These are phyloP conservation scores for Leccinum longicurvipes DNA, from an alignment of 768 basidiomycete species.

Conservation along the genomic window DNA sequence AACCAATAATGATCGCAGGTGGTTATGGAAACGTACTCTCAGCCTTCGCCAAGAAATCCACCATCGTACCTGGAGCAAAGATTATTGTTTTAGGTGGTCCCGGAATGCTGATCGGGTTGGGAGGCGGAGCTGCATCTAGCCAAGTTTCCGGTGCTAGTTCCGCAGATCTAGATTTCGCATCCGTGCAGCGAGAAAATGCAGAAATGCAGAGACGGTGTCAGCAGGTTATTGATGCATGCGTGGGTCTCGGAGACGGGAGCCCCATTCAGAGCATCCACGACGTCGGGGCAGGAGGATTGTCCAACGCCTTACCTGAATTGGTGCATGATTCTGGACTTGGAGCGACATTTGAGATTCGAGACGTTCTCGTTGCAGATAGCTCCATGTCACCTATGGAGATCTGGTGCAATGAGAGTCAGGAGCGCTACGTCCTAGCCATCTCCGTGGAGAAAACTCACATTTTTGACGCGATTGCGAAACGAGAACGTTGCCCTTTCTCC, in stretches of 20 bases:
- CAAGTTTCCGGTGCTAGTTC: slow-evolving; percentile 88
- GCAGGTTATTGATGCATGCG: slow-evolving; percentile 94
- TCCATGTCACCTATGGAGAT: slow-evolving; percentile 99
- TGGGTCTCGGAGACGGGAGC: slow-evolving; percentile 52
- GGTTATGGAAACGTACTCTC: slow-evolving; percentile 93
- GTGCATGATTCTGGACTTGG: slow-evolving; percentile 96
- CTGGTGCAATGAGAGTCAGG: slow-evolving; percentile 99
- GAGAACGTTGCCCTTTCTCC: slow-evolving; percentile 93
- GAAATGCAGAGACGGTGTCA: slow-evolving; percentile 98
- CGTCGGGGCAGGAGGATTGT: slow-evolving; percentile 95
- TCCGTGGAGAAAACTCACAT: slow-evolving; percentile 53
- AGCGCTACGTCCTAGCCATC: slow-evolving; percentile 94
- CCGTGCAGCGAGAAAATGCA: slow-evolving; percentile 95
- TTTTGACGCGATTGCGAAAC: slow-evolving; percentile 75
- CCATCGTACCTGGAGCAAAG: slow-evolving; percentile 78
- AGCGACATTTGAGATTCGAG: slow-evolving; percentile 88
- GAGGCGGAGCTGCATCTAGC: slow-evolving; percentile 94
- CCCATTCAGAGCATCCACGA: slow-evolving; percentile 98
- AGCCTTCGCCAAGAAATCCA: slow-evolving; percentile 72
- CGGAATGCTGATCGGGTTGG: slow-evolving; percentile 93
- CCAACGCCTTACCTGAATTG: slow-evolving; percentile 94
- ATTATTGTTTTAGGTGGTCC: slow-evolving; percentile 94
- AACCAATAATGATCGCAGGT: slow-evolving; percentile 99
- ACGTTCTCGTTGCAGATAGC: slow-evolving; percentile 86
- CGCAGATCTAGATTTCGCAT: slow-evolving; percentile 94